These are phyloP conservation scores for Teratosphaeria gauchensis DNA, from an alignment of 2,329 filamentous ascomycete species.

Conservation along the genomic window DNA sequence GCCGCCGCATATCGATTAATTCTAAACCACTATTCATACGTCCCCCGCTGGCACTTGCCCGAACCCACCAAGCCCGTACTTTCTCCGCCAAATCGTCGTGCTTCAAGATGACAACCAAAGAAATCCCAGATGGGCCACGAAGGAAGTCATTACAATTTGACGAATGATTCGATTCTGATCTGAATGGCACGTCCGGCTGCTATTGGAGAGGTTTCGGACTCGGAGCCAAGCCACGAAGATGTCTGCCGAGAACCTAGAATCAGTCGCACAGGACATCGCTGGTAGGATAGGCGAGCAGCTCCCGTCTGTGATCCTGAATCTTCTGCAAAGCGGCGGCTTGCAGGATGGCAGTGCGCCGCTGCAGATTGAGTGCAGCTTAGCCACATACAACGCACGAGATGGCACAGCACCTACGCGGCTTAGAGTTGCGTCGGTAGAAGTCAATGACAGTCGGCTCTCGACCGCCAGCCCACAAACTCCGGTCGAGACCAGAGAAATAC, in stretches of 20 bases:
- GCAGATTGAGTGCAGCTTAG: constrained; percentile 8
- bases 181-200: background rate
- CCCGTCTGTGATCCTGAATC: constrained; percentile 2
- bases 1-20: too few species aligned
- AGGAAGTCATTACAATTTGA: too few species aligned
- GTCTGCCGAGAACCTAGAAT: background rate
- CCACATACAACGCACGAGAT: background rate
- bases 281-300: constrained; percentile 1
- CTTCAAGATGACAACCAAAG: too few species aligned
- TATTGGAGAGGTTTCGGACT: background rate
- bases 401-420: background rate
- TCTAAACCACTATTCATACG: too few species aligned
- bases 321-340: constrained; percentile 4
- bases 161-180: background rate
- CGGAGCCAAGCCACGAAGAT: background rate
- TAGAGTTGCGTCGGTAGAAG: constrained; percentile 3
- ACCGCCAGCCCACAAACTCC: background rate
- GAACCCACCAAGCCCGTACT: background rate
- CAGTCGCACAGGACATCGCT: background rate
- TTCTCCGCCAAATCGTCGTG: background rate
- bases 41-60: background rate
- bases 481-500: background rate
- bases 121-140: too few species aligned
- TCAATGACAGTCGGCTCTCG: background rate
- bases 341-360: constrained; percentile 3